Conservation (phyloP, 106 monocot genomes). For the Narthecium ossifragum region DNA sequence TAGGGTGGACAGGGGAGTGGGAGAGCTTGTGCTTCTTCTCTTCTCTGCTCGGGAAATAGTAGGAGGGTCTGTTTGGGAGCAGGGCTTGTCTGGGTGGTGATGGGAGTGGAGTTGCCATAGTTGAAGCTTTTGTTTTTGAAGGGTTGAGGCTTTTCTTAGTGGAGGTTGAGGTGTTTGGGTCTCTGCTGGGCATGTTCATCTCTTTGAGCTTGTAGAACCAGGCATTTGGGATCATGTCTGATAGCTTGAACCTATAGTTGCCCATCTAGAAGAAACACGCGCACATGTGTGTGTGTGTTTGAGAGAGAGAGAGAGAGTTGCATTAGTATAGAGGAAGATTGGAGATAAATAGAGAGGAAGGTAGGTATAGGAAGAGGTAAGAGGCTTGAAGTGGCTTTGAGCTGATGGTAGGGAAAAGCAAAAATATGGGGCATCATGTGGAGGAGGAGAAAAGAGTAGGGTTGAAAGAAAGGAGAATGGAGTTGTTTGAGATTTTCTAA, state of each 20-base stretch:
- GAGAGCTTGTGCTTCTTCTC: constrained; percentile 13
- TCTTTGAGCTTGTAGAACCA: constrained; percentile 22
- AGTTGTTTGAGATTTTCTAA: no score
- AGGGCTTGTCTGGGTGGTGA: constrained; percentile 1
- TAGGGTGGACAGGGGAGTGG: no score
- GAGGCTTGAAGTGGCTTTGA: no score
- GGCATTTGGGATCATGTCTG: constrained; percentile 11
- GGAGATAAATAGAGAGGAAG: background rate
- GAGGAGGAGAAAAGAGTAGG: no score
- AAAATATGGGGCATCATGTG: no score
- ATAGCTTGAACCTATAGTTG: constrained; percentile 6
- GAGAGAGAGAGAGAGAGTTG: no score
- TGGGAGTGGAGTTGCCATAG: background rate
- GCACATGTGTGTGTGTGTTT: no score
- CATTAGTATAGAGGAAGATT: background rate
- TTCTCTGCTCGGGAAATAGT: constrained; percentile 42
- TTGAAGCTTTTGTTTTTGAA: background rate
- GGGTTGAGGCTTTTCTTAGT: background rate
- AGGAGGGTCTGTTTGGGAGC: constrained; percentile 46
- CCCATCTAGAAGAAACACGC: constrained; percentile 4
- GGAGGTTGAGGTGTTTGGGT: no score
- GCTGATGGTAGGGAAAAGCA: no score
- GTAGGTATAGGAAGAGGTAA: background rate
- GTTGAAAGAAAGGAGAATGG: no score
- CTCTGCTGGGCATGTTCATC: background rate